A percentile compares a stretch with the other conserved stretches of the same genome.
These are phyloP conservation scores for Xylaria palmicola DNA, from an alignment of 495 filamentous ascomycete genomes.

Conservation along the genomic window DNA sequence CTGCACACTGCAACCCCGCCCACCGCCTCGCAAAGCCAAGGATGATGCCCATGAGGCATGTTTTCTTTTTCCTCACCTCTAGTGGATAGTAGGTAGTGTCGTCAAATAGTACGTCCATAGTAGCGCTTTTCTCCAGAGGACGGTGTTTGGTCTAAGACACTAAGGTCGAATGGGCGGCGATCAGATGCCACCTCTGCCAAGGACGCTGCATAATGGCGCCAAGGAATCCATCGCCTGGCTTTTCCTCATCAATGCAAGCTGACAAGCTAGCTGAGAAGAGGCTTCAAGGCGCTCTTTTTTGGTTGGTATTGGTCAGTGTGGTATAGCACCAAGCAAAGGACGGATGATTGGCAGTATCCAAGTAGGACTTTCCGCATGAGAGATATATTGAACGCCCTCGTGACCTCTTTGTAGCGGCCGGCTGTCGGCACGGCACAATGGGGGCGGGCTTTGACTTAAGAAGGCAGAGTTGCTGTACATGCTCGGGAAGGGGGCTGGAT, in stretches of 20 bases:
- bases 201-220: conserved; percentile 10
- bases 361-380: background rate
- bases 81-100: background rate
- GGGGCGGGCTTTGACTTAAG: background rate
- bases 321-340: background rate
- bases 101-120: background rate
- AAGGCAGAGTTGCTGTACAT: background rate
- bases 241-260: conserved; percentile 5
- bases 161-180: background rate
- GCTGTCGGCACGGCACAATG: background rate
- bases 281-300: conserved; percentile 5
- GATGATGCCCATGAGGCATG: too few species aligned
- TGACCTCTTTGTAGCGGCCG: background rate
- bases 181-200: background rate
- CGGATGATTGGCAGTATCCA: background rate
- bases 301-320: background rate
- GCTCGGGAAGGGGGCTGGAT: background rate
- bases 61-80: background rate
- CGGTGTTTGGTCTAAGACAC: background rate
- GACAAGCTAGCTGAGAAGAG: conserved; percentile 13
- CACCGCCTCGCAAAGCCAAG: too few species aligned
- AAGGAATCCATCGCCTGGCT: conserved; percentile 3
- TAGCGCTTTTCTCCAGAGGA: background rate
- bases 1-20: too few species aligned
- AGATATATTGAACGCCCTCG: conserved; percentile 1